These are phyloP conservation scores for Tuber umbilicatum DNA, from an alignment of 495 filamentous ascomycete genomes.

Conservation along the genomic window DNA sequence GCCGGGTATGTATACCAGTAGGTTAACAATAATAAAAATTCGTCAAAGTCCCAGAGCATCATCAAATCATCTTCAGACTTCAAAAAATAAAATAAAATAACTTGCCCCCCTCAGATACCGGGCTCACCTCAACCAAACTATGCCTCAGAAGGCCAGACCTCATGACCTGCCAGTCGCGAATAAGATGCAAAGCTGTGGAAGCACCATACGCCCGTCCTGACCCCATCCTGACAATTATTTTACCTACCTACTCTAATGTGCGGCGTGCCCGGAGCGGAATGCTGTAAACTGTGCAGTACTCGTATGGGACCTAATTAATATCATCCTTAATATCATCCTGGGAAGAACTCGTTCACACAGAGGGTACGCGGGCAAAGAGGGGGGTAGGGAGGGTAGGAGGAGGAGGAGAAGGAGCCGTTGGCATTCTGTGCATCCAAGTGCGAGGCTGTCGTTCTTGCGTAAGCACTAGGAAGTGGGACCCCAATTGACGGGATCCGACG, in stretches of 20 bases:
- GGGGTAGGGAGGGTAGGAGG: neutral
- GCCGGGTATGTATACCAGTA: neutral
- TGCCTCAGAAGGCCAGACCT: neutral
- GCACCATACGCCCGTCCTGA: neutral
- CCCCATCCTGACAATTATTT: neutral
- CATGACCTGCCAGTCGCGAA: neutral
- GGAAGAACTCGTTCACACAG: neutral
- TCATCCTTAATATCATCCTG: conserved; percentile 3
- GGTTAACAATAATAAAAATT: conserved; percentile 7
- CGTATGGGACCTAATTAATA: neutral
- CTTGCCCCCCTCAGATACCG: neutral
- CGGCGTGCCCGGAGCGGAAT: neutral
- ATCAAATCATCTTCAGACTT: neutral
- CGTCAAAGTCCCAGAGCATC: neutral
- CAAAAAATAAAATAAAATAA: conserved; percentile 2
- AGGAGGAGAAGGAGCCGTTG: neutral
- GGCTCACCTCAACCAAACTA: neutral
- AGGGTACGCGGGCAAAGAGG: neutral
- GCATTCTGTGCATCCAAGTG: neutral
- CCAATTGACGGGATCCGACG: conserved; percentile 1
- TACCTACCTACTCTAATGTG: neutral
- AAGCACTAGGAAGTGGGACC: neutral
- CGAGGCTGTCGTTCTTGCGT: neutral
- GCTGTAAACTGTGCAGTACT: conserved; percentile 1
- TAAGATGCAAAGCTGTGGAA: neutral